Base-by-base conservation (phyloP, 108 stramenopile species). In the Cyclotella distinguenda region DNA sequence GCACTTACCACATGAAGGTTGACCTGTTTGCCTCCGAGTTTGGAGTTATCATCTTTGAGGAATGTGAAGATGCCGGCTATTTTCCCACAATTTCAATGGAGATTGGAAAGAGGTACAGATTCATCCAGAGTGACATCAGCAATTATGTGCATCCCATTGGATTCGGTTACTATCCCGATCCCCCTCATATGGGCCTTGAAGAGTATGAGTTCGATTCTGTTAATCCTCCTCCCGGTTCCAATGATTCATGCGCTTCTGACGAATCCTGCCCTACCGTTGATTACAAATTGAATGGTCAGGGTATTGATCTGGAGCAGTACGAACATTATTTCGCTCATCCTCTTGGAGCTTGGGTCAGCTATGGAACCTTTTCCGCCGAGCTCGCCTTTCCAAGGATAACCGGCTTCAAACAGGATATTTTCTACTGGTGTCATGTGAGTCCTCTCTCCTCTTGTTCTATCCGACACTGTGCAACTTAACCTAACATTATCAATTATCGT, bases 121-220 rank as follows among this genome's bases (percentile, higher is more conserved):
- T 96, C 68, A 73, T 70, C 9, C 91, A 93, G 66, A 30, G 7
- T 0, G 77, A 84, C 48, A n/a, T 53, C 3, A 53, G 42, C 18
- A 73, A 85, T 25, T 94, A 77, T 61, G 84, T 78, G 42, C 95
- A 96, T 60, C 90, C 90, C 6, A 59, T 96, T 10, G 95, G 95
- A 45, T 95, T 96, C 49, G 87, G 89, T 6, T 96, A 96, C 70
- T 74, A 64, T 15, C 81, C 91, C 16, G 91, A 95, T 73, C 89
- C 92, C 10, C 92, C 87, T n/a, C 86, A 92, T 60, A 73, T 36
- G 15, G 88, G 69, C 9, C 71, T 72, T 11, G 75, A 82, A n/a
- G n/a, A n/a, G n/a, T n/a, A n/a, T 58, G 95, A 96, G 73, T 70
- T 96, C 44, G 91, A 96, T 34, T 12, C 65, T 4, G 35, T 12